phyloP scores from a whole-genome alignment of 768 basidiomycete species.

The Russula abietina region DNA sequence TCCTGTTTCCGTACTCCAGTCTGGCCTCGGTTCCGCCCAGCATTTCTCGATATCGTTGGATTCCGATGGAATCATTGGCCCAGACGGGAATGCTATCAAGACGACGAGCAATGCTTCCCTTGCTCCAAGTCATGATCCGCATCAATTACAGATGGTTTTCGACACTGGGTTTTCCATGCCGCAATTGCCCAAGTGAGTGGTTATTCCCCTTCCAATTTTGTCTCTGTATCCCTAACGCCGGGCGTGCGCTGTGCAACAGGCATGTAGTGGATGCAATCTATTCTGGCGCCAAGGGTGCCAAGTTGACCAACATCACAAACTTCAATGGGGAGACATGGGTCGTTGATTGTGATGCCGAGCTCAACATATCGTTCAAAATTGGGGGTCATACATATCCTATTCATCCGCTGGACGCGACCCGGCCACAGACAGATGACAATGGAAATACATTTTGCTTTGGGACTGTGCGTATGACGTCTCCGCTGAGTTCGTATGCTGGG shows the following conservation, averaged over 20 bases:
- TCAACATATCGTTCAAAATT: conserved; percentile 62
- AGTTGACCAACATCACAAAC: conserved; percentile 35
- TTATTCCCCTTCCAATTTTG: not conserved
- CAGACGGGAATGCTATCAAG: conserved; percentile 51
- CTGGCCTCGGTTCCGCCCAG: conserved; percentile 48
- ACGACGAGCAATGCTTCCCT: conserved; percentile 43
- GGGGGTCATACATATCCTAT: conserved; percentile 50
- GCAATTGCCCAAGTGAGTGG: conserved; percentile 46
- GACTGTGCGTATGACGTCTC: conserved; percentile 19
- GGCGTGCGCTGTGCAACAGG: conserved; percentile 29
- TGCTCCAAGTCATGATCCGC: conserved; percentile 58
- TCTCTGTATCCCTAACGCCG: conserved; percentile 16
- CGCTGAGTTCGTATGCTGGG: not conserved
- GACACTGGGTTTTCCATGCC: conserved; percentile 68
- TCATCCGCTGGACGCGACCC: conserved; percentile 57
- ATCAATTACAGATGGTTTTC: conserved; percentile 54
- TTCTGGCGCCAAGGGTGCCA: conserved; percentile 45
- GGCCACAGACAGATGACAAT: conserved; percentile 31
- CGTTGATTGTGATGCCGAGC: conserved; percentile 55
- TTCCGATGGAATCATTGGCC: conserved; percentile 53
- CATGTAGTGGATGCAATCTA: conserved; percentile 57
- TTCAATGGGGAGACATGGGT: conserved; percentile 49
- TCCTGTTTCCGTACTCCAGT: conserved; percentile 38
- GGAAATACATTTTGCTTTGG: conserved; percentile 35
- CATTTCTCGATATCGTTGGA: conserved; percentile 65